Conservation (phyloP, 2,329 filamentous ascomycete species). For the Fusarium musae region DNA sequence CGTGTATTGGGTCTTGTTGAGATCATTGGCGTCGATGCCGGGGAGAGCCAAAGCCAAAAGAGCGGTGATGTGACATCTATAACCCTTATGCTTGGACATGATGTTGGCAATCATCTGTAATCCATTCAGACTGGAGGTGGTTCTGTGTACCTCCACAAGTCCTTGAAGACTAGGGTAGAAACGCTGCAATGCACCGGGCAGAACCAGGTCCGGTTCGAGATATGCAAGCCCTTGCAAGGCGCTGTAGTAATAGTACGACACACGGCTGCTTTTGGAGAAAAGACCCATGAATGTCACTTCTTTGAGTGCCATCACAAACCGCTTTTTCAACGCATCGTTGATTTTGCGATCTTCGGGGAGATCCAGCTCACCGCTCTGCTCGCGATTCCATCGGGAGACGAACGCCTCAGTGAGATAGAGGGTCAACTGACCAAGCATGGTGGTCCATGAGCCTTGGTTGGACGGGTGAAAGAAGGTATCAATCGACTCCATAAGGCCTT, state of each 20-base stretch:
- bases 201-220: slow-evolving; percentile 88
- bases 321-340: slow-evolving; percentile 81
- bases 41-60: slow-evolving; percentile 91
- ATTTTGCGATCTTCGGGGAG: slow-evolving; percentile 83
- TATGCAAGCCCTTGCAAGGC: slow-evolving; percentile 90
- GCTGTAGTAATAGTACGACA: slow-evolving; percentile 91
- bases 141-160: slow-evolving; percentile 95
- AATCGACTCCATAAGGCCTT: slow-evolving; percentile 91
- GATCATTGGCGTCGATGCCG: slow-evolving; percentile 96
- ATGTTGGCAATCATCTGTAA: slow-evolving; percentile 91
- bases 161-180: slow-evolving; percentile 98
- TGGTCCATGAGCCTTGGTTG: slow-evolving; percentile 93
- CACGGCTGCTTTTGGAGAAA: slow-evolving; percentile 92
- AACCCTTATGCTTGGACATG: slow-evolving; percentile 94
- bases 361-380: slow-evolving; percentile 91
- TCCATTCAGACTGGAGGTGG: slow-evolving; percentile 90
- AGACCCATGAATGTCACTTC: slow-evolving; percentile 99
- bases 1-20: slow-evolving; percentile 95
- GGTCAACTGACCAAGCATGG: slow-evolving; percentile 86
- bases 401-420: slow-evolving; percentile 96
- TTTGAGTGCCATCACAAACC: slow-evolving; percentile 88
- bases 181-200: slow-evolving; percentile 91
- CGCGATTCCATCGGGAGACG: slow-evolving; percentile 96
- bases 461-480: slow-evolving; percentile 99
- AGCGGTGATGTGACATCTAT: slow-evolving; percentile 93